phyloP scores from a whole-genome alignment of 768 basidiomycete genomes.

The Dendrothele bispora region DNA sequence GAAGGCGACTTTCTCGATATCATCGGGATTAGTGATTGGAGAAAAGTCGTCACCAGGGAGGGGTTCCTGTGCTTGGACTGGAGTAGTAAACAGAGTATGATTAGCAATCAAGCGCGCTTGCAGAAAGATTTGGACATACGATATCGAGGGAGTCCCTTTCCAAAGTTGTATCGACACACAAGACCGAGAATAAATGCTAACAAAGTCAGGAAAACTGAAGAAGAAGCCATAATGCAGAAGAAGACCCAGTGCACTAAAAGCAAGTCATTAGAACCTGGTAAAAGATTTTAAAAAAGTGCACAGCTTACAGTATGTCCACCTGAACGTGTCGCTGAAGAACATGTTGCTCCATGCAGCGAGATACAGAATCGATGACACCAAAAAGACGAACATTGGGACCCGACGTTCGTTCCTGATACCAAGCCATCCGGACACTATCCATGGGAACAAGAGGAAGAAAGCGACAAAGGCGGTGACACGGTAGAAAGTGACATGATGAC shows the following conservation, averaged over 20 bases:
- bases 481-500: slow-evolving; percentile 46
- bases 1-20: slow-evolving; percentile 63
- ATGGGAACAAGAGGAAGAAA: slow-evolving; percentile 62
- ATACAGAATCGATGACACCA: slow-evolving; percentile 59
- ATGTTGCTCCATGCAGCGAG: slow-evolving; percentile 70
- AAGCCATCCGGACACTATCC: slow-evolving; percentile 77
- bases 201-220: slow-evolving; percentile 58
- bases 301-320: slow-evolving; percentile 57
- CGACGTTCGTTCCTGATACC: slow-evolving; percentile 67
- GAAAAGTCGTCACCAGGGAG: slow-evolving; percentile 44
- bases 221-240: slow-evolving; percentile 62
- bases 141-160: slow-evolving; percentile 68
- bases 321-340: slow-evolving; percentile 72
- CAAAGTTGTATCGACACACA: slow-evolving; percentile 73
- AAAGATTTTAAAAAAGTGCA: background rate
- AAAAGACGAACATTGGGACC: slow-evolving; percentile 60
- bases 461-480: slow-evolving; percentile 46
- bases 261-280: background rate
- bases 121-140: slow-evolving; percentile 42
- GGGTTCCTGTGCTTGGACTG: slow-evolving; percentile 58
- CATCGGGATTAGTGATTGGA: slow-evolving; percentile 25
- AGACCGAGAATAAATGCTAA: slow-evolving; percentile 60
- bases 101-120: background rate
- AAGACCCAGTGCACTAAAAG: slow-evolving; percentile 59
- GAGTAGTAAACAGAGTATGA: slow-evolving; percentile 10